Evolutionary conservation across 495 filamentous ascomycete genomes (phyloP).

Genomic region (Paragyromitra xinjiangensis): DNA sequence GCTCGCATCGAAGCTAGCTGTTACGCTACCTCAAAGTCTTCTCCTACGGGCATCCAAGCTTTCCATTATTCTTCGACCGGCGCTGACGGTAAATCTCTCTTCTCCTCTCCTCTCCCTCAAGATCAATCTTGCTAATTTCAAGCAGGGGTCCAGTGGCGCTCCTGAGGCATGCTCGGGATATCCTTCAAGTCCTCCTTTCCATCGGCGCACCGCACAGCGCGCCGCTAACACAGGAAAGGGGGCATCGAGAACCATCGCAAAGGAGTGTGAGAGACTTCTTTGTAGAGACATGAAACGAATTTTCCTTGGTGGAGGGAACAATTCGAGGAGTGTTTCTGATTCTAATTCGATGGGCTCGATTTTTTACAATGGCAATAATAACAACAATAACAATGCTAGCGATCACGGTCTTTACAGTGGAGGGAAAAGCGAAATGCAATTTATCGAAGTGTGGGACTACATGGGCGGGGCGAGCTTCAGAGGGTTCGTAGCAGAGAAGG

Average conservation of each 20-base stretch:
- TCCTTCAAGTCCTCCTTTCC: constrained; percentile 56
- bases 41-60: constrained; percentile 70
- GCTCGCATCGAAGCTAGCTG: constrained; percentile 77
- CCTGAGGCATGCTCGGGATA: constrained; percentile 86
- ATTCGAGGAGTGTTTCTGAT: constrained; percentile 72
- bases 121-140: constrained; percentile 23
- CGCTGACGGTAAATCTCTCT: constrained; percentile 69
- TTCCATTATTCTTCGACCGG: constrained; percentile 95
- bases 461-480: constrained; percentile 80
- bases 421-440: constrained; percentile 61
- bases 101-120: neutral
- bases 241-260: constrained; percentile 93
- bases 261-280: constrained; percentile 99
- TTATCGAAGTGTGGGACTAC: constrained; percentile 89
- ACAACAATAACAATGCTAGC: constrained; percentile 43
- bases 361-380: constrained; percentile 53
- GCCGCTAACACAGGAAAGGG: constrained; percentile 69
- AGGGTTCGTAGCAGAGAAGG: constrained; percentile 74
- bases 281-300: constrained; percentile 89
- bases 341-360: constrained; percentile 77
- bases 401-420: constrained; percentile 59
- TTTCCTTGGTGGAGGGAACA: constrained; percentile 94
- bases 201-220: constrained; percentile 55
- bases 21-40: constrained; percentile 70
- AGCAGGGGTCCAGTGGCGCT: constrained; percentile 90